Percentiles rank a stretch among this genome's conserved stretches.
Conservation (phyloP, 2,329 filamentous ascomycete genomes). For the Teratosphaeria viscida region DNA sequence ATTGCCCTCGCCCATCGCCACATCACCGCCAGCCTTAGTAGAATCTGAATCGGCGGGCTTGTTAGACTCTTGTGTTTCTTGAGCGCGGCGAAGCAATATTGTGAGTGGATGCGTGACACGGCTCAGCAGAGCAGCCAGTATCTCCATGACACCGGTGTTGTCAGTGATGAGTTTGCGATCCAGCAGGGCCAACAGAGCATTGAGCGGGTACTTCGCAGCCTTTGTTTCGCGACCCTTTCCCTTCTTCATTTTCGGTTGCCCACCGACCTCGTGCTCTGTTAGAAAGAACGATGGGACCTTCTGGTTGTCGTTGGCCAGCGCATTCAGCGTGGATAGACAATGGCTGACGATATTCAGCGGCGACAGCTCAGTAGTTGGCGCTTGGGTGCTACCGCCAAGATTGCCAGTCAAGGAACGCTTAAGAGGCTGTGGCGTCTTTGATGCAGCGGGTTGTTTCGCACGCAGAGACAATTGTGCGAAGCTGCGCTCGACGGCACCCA, state of each 20-base stretch:
- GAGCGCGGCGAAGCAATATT: constrained; percentile 70
- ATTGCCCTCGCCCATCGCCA: constrained; percentile 17
- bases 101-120: constrained; percentile 80
- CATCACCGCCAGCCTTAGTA: constrained; percentile 23
- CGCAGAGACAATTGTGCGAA: constrained; percentile 87
- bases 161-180: constrained; percentile 95
- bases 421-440: constrained; percentile 70
- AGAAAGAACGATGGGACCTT: constrained; percentile 88
- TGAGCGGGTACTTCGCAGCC: constrained; percentile 80
- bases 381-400: constrained; percentile 19
- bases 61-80: constrained; percentile 44
- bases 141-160: constrained; percentile 93
- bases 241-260: constrained; percentile 52
- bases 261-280: constrained; percentile 84
- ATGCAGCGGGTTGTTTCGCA: constrained; percentile 56
- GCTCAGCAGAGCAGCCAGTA: constrained; percentile 75
- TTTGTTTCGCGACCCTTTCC: constrained; percentile 80
- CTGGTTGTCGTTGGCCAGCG: constrained; percentile 72
- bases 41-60: constrained; percentile 33
- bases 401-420: constrained; percentile 64
- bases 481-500: constrained; percentile 87
- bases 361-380: constrained; percentile 67
- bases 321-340: constrained; percentile 75
- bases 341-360: constrained; percentile 94
- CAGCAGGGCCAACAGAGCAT: constrained; percentile 75